Percentiles rank a stretch among this genome's conserved stretches.
Evolutionary conservation across 495 filamentous ascomycete species (phyloP).

Genomic region (Penicillium mononematosum): DNA sequence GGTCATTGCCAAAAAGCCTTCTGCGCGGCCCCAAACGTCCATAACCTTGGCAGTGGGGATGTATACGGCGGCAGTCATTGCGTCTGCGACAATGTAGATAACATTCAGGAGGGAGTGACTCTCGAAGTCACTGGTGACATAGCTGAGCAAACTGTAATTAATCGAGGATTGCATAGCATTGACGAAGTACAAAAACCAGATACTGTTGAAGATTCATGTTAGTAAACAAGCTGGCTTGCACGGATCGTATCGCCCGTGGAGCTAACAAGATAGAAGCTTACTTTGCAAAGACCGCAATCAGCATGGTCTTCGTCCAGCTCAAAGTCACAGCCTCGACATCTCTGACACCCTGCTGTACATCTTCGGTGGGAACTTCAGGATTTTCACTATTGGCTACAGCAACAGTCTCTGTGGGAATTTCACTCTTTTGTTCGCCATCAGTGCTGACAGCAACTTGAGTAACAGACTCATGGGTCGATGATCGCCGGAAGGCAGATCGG

Average conservation of each 20-base stretch:
- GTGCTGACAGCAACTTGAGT: constrained; percentile 1
- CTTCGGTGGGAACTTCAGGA: constrained; percentile 18
- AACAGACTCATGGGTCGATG: constrained; percentile 12
- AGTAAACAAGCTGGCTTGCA: background rate
- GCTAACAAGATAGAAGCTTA: constrained; percentile 17
- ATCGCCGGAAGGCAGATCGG: constrained; percentile 15
- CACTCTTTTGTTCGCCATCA: constrained; percentile 9
- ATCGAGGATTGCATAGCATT: constrained; percentile 43
- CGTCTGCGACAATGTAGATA: constrained; percentile 54
- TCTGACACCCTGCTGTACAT: constrained; percentile 42
- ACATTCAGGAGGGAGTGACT: constrained; percentile 58
- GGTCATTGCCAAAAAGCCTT: constrained; percentile 51
- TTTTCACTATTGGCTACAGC: constrained; percentile 1
- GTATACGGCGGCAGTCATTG: constrained; percentile 35
- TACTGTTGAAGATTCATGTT: constrained; percentile 29
- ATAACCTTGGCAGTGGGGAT: constrained; percentile 66
- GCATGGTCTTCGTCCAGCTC: constrained; percentile 40
- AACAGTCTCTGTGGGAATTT: constrained; percentile 8
- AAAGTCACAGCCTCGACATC: constrained; percentile 44
- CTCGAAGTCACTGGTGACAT: constrained; percentile 51
- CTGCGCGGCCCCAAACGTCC: constrained; percentile 62
- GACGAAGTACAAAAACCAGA: constrained; percentile 50
- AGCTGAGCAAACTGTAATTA: constrained; percentile 31
- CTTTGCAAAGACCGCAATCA: constrained; percentile 43
- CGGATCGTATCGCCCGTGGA: background rate